A percentile compares a stretch with the other conserved stretches of the same genome.
Conservation (phyloP, 2,329 filamentous ascomycete species). For the Scytalidium sp. region DNA sequence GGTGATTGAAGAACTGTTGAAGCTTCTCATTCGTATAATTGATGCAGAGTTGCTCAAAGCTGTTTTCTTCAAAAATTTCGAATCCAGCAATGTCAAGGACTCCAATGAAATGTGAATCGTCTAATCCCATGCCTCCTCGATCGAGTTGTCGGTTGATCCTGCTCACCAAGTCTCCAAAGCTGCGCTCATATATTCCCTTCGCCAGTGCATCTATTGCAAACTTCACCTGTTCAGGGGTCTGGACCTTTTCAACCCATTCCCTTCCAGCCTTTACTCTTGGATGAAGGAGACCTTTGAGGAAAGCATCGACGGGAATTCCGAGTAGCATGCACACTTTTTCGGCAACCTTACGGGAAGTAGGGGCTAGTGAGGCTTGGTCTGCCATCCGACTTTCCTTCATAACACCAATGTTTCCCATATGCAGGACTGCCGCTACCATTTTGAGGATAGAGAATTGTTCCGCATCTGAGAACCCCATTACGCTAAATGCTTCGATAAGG, state of each 20-base stretch:
- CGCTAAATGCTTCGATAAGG: constrained; percentile 84
- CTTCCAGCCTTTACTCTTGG: constrained; percentile 92
- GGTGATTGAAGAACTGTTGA: constrained; percentile 99
- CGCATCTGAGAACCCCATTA: constrained; percentile 88
- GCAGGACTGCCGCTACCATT: constrained; percentile 86
- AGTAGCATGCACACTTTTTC: constrained; percentile 79
- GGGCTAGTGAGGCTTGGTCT: constrained; percentile 81
- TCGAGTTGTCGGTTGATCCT: constrained; percentile 92
- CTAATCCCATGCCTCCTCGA: constrained; percentile 74
- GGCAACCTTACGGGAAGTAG: constrained; percentile 72
- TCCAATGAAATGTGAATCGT: constrained; percentile 94
- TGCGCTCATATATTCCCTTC: constrained; percentile 96
- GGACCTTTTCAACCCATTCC: constrained; percentile 98
- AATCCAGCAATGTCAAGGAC: constrained; percentile 99
- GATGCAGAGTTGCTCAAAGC: constrained; percentile 98
- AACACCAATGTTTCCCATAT: constrained; percentile 88
- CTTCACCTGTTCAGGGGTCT: constrained; percentile 94
- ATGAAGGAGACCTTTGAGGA: constrained; percentile 84
- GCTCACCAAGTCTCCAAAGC: constrained; percentile 87
- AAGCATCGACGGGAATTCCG: constrained; percentile 80
- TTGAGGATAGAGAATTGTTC: constrained; percentile 82
- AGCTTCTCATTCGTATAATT: constrained; percentile 99
- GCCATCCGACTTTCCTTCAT: constrained; percentile 86
- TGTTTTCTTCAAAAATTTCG: constrained; percentile 97
- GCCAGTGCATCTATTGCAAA: constrained; percentile 86